Evolutionary conservation across 352 stramenopile species (phyloP), one percentile per base, ranked within the genome.

Genomic region (Globisporangium cylindrosporum): DNA sequence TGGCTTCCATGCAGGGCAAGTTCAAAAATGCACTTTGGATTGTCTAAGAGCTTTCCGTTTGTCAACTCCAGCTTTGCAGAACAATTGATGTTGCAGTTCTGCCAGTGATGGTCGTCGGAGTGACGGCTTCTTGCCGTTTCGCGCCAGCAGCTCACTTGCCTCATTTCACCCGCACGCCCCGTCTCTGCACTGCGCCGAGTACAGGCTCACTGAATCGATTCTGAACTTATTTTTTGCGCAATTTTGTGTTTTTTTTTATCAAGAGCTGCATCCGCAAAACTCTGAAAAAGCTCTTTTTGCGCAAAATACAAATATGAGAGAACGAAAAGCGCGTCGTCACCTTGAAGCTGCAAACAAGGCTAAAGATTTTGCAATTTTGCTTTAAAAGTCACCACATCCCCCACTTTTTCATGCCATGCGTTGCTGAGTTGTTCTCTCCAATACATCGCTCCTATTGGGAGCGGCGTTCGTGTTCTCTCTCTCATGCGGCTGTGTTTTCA

Each of bases 141-240:
- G 56, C 46, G 48, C 41, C 56, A 60, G 54, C 7, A 38, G 54
- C 15, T 12, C 53, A 38, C 53, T 59, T 38, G 15, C 53, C 53
- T 6, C 53, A 59, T 59, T 43, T n/a, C 7, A 18, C 43, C 15
- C 43, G 18, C 15, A 3, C 48, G 9, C 9, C n/a, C 8, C 48
- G 48, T 55, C 48, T 55, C 48, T 55, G 48, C 48, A 29, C n/a
- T 9, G 8, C 4, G 18, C 22, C 3, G 5, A 24, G 48, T 55
- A 22, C 9, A 24, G 22, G n/a, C 27, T 25, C 32, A 20, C 60
- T 66, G 60, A 57, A 66, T 56, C 46, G 60, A 66, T 66, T 58
- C 60, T 66, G 60, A 55, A 66, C 60, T 27, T 20, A 59, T 53
- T 62, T 64, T n/a, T 38, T 9, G 32, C 1, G 7, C 9, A 15